Percentiles rank a stretch among this genome's conserved stretches.
These are phyloP conservation scores for Pythium utonaiense DNA, from an alignment of 352 stramenopile species.

Conservation along the genomic window DNA sequence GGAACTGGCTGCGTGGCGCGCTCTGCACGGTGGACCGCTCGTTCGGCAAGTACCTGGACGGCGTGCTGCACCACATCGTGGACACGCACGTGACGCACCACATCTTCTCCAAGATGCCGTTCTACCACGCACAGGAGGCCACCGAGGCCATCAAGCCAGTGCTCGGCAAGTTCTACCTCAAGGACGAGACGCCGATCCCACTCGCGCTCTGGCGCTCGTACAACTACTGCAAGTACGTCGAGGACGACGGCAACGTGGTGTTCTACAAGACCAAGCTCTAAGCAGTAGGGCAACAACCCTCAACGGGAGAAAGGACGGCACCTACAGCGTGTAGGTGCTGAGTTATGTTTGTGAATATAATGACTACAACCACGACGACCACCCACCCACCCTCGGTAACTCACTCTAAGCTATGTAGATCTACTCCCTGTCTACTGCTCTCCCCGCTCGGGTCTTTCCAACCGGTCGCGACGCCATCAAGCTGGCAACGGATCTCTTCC, in stretches of 20 bases:
- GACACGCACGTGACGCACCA: conserved; percentile 98
- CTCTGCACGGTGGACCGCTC: conserved; percentile 97
- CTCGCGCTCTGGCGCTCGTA: conserved; percentile 92
- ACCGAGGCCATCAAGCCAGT: conserved; percentile 92
- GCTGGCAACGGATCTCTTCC: background rate
- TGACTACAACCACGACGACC: background rate
- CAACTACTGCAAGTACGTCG: conserved; percentile 93
- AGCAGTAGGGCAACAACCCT: conserved; percentile 12
- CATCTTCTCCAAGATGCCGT: conserved; percentile 99
- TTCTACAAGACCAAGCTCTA: conserved; percentile 89
- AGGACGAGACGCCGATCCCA: conserved; percentile 90
- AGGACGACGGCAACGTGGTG: conserved; percentile 88
- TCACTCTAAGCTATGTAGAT: no score
- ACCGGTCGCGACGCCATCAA: no score
- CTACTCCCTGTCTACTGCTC: background rate
- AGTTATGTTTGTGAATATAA: background rate
- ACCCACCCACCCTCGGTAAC: no score
- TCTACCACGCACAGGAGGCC: conserved; percentile 96
- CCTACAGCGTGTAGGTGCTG: no score
- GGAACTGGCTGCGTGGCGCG: conserved; percentile 96
- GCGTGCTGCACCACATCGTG: conserved; percentile 97
- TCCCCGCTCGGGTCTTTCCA: no score
- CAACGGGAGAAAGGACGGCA: background rate
- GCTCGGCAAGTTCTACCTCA: conserved; percentile 95
- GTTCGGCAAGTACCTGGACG: conserved; percentile 95